Evolutionary conservation across 768 basidiomycete genomes (phyloP), one percentile per base, ranked within the genome.

Genomic region (Tricholoma furcatifolium): DNA sequence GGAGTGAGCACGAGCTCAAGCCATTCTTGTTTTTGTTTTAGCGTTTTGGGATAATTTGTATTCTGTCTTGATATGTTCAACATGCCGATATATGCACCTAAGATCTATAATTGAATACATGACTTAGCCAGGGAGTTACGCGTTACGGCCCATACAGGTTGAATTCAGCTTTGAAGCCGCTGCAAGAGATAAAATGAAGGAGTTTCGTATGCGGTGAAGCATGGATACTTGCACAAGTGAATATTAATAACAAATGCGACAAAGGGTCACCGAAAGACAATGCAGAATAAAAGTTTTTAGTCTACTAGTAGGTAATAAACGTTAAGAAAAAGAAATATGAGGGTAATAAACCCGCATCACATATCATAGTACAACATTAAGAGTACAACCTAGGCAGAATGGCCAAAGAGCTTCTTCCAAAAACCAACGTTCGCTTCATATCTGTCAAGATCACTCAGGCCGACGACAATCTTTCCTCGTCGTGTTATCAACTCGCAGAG

Each of bases 371-470:
- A 35, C 36, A 43, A 15, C 24, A 14, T 14, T 39, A 30, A 43
- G 17, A 23, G 18, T 20, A 9, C n/a, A 41, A 41, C 4, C 39
- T 17, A 24, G 4, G 21, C 42, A 30, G 30, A 47, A 2, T 15
- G 21, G 5, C 46, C 34, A 8, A 43, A 47, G 14, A 77, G 48
- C 57, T 67, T 72, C 57, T 72, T 62, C 77, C 76, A 77, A 42
- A 79, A 68, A 6, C 75, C 71, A 41, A 59, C 54, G 27, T 63
- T 59, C 20, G 55, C 55, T 17, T 63, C 55, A 34, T 68, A 69
- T 15, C 53, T 69, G 56, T 81, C 79, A 50, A 63, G 60, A 11
- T 73, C 75, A 45, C 68, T 69, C 44, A 80, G 53, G 23, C 79
- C 78, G 7, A 81, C 62, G n/a, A 73, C 58, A 31, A 80, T 55